Evolutionary conservation across 2,329 filamentous ascomycete species (phyloP).

Genomic region (Clonostachys chloroleuca): DNA sequence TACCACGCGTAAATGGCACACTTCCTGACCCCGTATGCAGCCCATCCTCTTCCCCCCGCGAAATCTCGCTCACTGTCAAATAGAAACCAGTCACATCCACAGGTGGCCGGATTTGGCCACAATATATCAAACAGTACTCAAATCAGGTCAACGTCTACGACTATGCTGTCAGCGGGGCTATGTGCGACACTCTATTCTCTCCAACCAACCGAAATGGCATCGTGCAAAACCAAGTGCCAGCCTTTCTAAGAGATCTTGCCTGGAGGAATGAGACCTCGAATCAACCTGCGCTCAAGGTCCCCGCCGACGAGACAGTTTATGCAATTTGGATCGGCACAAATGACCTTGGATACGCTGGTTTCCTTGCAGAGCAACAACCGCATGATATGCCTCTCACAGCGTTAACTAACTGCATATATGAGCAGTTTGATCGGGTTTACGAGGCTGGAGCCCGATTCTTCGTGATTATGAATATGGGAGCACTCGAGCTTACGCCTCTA

Average conservation of each 20-base stretch:
- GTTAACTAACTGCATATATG: conserved; percentile 66
- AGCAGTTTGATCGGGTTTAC: conserved; percentile 59
- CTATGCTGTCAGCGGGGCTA: conserved; percentile 70
- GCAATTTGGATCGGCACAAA: conserved; percentile 80
- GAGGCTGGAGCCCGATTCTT: conserved; percentile 63
- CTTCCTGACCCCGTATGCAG: neutral
- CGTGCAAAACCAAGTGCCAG: conserved; percentile 47
- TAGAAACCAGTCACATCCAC: conserved; percentile 58
- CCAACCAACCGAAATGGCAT: conserved; percentile 47
- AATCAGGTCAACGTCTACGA: conserved; percentile 50
- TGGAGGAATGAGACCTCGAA: conserved; percentile 49
- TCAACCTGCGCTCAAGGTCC: neutral
- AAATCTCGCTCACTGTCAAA: conserved; percentile 28
- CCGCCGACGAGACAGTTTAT: conserved; percentile 61
- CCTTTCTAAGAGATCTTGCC: conserved; percentile 57
- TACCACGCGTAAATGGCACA: neutral
- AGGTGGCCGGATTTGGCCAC: conserved; percentile 66
- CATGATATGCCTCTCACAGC: conserved; percentile 53
- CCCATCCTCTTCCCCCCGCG: neutral
- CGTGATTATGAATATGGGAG: conserved; percentile 65
- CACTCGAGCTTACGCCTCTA: conserved; percentile 62
- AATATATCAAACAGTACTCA: conserved; percentile 58
- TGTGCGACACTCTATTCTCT: conserved; percentile 66
- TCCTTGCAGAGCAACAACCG: conserved; percentile 60
- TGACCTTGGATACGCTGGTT: conserved; percentile 63